Conservation (phyloP, 2,329 filamentous ascomycete genomes). For the Boeremia exigua region DNA sequence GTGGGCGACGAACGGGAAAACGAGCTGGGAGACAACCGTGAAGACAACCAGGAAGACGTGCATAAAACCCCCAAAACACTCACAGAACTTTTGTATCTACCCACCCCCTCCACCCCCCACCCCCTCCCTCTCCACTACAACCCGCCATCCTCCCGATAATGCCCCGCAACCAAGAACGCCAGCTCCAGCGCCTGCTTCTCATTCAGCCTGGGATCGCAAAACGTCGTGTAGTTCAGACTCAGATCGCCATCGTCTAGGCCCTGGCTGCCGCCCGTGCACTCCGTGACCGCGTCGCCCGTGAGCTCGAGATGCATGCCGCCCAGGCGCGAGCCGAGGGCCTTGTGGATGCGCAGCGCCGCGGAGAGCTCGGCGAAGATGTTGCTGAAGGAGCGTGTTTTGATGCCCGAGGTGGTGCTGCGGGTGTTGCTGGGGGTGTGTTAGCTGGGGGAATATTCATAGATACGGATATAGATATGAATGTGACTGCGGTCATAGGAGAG, state of each 20-base stretch:
- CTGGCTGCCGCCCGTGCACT: slow-evolving; percentile 90
- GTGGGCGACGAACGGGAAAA: no score
- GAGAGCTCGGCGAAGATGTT: slow-evolving; percentile 89
- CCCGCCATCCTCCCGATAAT: slow-evolving; percentile 63
- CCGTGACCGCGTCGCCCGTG: slow-evolving; percentile 94
- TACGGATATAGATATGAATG: no score
- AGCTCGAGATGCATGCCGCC: slow-evolving; percentile 95
- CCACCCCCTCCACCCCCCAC: no score
- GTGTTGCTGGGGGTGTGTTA: slow-evolving; percentile 57
- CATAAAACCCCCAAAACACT: no score
- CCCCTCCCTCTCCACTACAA: background rate
- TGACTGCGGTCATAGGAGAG: no score
- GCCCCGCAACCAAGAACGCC: slow-evolving; percentile 89
- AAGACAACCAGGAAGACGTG: no score
- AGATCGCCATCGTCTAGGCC: slow-evolving; percentile 87
- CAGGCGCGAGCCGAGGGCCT: slow-evolving; percentile 80
- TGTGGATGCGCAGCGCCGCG: slow-evolving; percentile 83
- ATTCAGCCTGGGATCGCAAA: slow-evolving; percentile 93
- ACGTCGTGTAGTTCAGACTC: slow-evolving; percentile 89
- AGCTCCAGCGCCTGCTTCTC: slow-evolving; percentile 97
- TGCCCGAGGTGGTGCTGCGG: slow-evolving; percentile 70
- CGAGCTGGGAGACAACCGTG: no score
- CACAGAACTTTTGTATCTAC: no score
- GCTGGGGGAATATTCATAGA: background rate
- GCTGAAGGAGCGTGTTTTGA: slow-evolving; percentile 92